A percentile compares a stretch with the other conserved stretches of the same genome.
Evolutionary conservation across 2,329 filamentous ascomycete species (phyloP).

Genomic region (Chaetomium strumarium): DNA sequence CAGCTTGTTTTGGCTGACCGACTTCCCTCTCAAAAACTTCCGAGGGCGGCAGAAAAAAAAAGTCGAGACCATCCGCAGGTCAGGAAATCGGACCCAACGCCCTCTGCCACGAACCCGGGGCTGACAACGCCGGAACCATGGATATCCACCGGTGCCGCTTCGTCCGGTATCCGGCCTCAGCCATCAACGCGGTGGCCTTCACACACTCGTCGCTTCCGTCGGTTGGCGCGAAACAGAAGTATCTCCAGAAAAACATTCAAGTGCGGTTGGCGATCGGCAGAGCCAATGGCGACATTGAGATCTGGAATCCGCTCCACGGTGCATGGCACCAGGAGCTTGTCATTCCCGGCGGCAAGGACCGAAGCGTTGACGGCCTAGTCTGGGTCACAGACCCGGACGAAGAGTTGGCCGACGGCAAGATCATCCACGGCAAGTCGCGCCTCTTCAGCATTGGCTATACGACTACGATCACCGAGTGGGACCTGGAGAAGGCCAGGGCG

Average conservation of each 20-base stretch:
- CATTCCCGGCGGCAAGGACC: slow-evolving; percentile 74
- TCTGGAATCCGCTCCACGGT: slow-evolving; percentile 85
- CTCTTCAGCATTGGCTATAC: slow-evolving; percentile 97
- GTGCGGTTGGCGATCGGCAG: slow-evolving; percentile 83
- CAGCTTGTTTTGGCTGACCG: slow-evolving; percentile 27
- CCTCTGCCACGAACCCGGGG: slow-evolving; percentile 13
- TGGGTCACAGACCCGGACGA: slow-evolving; percentile 87
- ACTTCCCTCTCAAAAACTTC: slow-evolving; percentile 24
- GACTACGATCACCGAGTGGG: slow-evolving; percentile 90
- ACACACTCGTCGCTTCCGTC: slow-evolving; percentile 62
- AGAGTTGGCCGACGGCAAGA: slow-evolving; percentile 54
- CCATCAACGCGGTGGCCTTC: slow-evolving; percentile 92
- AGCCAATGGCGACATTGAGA: slow-evolving; percentile 92
- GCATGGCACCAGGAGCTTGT: slow-evolving; percentile 87
- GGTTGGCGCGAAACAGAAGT: slow-evolving; percentile 39
- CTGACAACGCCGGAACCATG: slow-evolving; percentile 47
- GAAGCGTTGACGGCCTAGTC: slow-evolving; percentile 82
- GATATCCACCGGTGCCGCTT: slow-evolving; percentile 97
- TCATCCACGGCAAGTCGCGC: slow-evolving; percentile 65
- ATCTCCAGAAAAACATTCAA: slow-evolving; percentile 48
- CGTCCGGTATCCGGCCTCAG: slow-evolving; percentile 82
- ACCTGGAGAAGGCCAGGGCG: slow-evolving; percentile 71
- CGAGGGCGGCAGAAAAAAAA: slow-evolving; percentile 23
- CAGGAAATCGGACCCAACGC: slow-evolving; percentile 11
- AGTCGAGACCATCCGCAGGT: neutral